A percentile compares a stretch with the other conserved stretches of the same genome.
phyloP scores from a whole-genome alignment of 2,329 filamentous ascomycete genomes.

The Tolypocladium tropicale region DNA sequence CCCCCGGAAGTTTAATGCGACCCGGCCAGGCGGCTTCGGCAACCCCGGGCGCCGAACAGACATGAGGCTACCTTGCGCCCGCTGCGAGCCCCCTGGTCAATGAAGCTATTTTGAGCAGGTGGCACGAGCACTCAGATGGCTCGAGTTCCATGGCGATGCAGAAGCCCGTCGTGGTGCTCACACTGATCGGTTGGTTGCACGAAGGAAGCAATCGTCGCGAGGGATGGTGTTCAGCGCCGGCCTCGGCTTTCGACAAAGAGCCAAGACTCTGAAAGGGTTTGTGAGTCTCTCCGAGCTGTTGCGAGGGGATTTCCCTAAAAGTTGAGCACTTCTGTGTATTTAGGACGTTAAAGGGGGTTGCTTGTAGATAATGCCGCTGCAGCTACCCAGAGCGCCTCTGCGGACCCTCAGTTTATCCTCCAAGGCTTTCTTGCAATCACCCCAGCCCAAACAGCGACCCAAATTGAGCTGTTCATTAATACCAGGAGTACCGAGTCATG shows the following conservation, averaged over 20 bases:
- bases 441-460: not conserved
- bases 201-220: not conserved
- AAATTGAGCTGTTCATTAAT: not conserved
- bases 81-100: not conserved
- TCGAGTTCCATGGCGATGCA: not conserved
- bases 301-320: no score
- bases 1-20: not conserved
- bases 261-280: no score
- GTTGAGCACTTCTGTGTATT: no score
- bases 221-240: not conserved
- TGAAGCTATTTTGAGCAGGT: not conserved
- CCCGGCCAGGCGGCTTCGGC: not conserved
- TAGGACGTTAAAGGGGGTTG: no score
- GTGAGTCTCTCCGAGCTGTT: no score
- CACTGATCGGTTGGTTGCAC: no score
- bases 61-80: not conserved
- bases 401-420: no score
- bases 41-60: not conserved
- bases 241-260: no score
- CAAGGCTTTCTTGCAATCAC: no score
- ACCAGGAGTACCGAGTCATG: not conserved
- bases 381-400: no score
- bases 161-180: not conserved
- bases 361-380: no score
- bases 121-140: not conserved